Percentiles rank a stretch among this genome's conserved stretches.
Conservation (phyloP, 306 rosid species). For the Casuarina glauca region DNA sequence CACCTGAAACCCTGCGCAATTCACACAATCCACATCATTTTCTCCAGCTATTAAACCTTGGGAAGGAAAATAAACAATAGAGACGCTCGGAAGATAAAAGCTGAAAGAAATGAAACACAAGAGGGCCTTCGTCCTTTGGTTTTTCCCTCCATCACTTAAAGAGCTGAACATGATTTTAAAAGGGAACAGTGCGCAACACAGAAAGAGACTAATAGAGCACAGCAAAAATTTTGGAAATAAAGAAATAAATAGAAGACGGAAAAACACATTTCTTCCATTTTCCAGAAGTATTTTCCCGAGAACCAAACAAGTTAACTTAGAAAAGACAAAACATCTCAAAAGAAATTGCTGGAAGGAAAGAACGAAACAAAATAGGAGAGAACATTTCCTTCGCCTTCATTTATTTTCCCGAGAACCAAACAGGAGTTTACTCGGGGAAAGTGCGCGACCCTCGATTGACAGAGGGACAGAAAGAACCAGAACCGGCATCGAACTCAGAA, state of each 20-base stretch:
- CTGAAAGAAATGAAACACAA: too few relatives aligned
- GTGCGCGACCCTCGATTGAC: too few relatives aligned
- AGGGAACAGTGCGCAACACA: too few relatives aligned
- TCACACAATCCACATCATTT: not conserved
- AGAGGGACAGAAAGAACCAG: not conserved
- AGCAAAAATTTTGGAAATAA: too few relatives aligned
- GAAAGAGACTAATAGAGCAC: too few relatives aligned
- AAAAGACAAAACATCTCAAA: not conserved
- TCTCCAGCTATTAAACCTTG: not conserved
- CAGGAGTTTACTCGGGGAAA: not conserved
- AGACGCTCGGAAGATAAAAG: too few relatives aligned
- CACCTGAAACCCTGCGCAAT: slow-evolving; percentile 52
- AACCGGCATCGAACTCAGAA: not conserved
- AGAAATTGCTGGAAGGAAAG: not conserved
- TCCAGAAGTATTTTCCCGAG: not conserved
- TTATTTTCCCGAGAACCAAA: not conserved
- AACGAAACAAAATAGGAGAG: not conserved
- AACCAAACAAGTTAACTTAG: not conserved
- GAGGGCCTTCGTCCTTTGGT: too few relatives aligned
- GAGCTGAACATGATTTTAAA: too few relatives aligned
- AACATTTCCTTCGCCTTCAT: not conserved
- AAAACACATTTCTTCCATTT: not conserved
- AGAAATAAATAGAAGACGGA: not conserved
- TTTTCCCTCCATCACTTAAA: too few relatives aligned
- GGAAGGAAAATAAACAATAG: too few relatives aligned